These are phyloP conservation scores for Stemphylium vesicarium DNA, from an alignment of 2,329 filamentous ascomycete genomes.

Conservation along the genomic window DNA sequence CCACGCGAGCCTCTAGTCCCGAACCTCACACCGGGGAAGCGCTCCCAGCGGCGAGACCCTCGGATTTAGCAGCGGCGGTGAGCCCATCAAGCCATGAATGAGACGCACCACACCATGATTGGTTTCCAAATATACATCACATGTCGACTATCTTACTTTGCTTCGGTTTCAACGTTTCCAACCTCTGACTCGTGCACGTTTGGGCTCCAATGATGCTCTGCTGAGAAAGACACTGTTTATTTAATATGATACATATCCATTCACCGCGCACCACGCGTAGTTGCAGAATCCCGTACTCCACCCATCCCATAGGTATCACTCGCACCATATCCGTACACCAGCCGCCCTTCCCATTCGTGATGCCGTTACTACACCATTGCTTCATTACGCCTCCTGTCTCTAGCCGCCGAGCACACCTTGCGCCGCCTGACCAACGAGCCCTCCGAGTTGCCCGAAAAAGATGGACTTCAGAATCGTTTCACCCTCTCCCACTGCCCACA, in stretches of 20 bases:
- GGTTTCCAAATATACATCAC: neutral
- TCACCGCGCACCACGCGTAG: slow-evolving; percentile 9
- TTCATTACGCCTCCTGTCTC: neutral
- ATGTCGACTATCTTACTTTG: neutral
- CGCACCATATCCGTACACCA: neutral
- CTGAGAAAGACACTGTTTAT: slow-evolving; percentile 1
- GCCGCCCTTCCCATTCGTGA: neutral
- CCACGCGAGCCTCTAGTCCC: slow-evolving; percentile 11
- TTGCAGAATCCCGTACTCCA: neutral
- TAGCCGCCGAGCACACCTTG: slow-evolving; percentile 38
- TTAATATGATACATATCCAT: slow-evolving; percentile 15
- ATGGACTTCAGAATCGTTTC: slow-evolving; percentile 78
- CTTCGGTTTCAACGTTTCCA: neutral
- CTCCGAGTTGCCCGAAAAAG: slow-evolving; percentile 75
- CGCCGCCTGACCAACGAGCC: slow-evolving; percentile 54
- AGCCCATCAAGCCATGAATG: neutral
- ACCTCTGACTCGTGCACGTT: neutral
- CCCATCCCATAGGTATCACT: slow-evolving; percentile 2
- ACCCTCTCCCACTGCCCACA: slow-evolving; percentile 81
- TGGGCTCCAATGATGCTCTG: slow-evolving; percentile 5
- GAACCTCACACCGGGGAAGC: slow-evolving; percentile 15
- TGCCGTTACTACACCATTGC: neutral
- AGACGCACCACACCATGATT: neutral
- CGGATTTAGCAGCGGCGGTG: slow-evolving; percentile 5
- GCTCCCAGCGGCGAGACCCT: slow-evolving; percentile 1